Percentiles rank a stretch among this genome's conserved stretches.
phyloP scores from a whole-genome alignment of 371 early-diverging fungal genomes.

The Mucor circinelloides region DNA sequence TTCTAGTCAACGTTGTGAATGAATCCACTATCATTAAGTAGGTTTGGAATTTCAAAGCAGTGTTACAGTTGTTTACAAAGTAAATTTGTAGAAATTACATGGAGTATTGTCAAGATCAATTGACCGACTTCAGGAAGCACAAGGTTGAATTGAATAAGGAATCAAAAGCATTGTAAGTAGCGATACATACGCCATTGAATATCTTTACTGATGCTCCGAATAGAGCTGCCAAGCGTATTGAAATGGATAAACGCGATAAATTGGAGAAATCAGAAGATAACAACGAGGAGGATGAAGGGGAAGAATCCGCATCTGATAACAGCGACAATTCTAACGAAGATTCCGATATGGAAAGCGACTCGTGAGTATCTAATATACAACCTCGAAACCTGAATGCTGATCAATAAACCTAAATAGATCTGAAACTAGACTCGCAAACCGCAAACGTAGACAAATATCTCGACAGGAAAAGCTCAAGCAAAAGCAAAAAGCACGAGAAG shows the following conservation, averaged over 20 bases:
- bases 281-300: constrained; percentile 12
- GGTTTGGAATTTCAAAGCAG: not conserved
- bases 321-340: constrained; percentile 18
- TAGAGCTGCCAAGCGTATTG: constrained; percentile 31
- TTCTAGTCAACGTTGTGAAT: constrained; percentile 46
- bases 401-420: not conserved
- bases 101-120: constrained; percentile 62
- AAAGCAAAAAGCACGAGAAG: constrained; percentile 54
- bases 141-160: constrained; percentile 71
- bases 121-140: constrained; percentile 61
- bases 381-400: not conserved
- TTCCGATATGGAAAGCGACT: constrained; percentile 31
- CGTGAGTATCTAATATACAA: constrained; percentile 7
- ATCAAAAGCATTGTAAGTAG: constrained; percentile 45
- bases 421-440: not conserved
- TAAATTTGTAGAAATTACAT: constrained; percentile 54
- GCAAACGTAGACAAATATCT: constrained; percentile 40
- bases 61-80: not conserved
- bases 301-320: constrained; percentile 11
- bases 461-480: constrained; percentile 56
- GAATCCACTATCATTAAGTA: constrained; percentile 50
- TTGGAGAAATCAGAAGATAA: constrained; percentile 22
- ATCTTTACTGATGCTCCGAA: not conserved
- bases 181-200: not conserved
- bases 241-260: constrained; percentile 39